Conservation (phyloP, 2,329 filamentous ascomycete genomes). For the Plenodomus biglobosus region DNA sequence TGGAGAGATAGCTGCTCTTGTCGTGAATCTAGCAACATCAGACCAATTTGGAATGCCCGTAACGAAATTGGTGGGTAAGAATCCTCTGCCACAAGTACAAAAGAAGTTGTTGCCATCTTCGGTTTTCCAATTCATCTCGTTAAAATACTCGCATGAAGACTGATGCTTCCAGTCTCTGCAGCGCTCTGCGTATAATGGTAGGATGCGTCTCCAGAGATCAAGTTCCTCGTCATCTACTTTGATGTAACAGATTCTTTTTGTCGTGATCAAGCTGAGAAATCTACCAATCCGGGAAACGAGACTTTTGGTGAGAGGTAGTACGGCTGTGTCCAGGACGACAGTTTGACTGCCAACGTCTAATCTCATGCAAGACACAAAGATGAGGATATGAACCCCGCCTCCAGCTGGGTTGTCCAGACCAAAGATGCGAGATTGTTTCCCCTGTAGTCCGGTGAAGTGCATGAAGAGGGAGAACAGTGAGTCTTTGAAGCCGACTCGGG, state of each 20-base stretch:
- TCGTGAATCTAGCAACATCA: background rate
- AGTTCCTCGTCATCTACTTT: background rate
- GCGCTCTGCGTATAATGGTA: background rate
- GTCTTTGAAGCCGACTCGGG: too few relatives aligned
- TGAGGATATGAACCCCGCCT: background rate
- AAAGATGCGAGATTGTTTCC: background rate
- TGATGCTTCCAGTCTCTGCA: background rate
- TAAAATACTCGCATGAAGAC: background rate
- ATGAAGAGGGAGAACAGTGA: too few relatives aligned
- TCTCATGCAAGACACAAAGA: background rate
- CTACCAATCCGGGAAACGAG: background rate
- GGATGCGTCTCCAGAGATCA: background rate
- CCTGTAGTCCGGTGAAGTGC: background rate
- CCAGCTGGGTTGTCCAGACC: background rate
- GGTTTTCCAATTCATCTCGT: background rate
- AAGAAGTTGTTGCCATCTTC: background rate
- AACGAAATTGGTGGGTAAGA: background rate
- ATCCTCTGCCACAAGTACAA: background rate
- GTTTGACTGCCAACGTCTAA: background rate
- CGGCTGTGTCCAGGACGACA: background rate
- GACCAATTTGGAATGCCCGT: background rate
- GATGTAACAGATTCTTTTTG: background rate
- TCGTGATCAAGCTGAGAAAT: background rate
- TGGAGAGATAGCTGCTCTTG: background rate
- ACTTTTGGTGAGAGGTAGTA: background rate